phyloP scores from a whole-genome alignment of 2,329 filamentous ascomycete species.

The Byssoonygena ceratinophila region DNA sequence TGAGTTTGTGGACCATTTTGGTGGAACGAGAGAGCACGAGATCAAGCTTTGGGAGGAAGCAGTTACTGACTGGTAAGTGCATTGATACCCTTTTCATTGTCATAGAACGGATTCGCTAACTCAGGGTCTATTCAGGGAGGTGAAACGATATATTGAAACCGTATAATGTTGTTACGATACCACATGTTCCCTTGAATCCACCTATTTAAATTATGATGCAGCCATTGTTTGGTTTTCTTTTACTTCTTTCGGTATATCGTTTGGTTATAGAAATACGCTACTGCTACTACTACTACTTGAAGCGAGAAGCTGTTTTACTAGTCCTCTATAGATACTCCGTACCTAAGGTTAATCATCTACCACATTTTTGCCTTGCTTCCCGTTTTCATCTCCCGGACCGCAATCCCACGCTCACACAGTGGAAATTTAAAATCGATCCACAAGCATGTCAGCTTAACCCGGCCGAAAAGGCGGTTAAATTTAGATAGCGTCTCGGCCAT shows the following conservation, averaged over 20 bases:
- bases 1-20: constrained; percentile 91
- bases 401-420: too few species aligned
- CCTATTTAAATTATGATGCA: neutral
- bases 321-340: too few species aligned
- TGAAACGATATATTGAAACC: constrained; percentile 69
- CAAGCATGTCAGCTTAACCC: neutral
- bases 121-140: constrained; percentile 46
- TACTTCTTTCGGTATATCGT: too few species aligned
- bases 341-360: too few species aligned
- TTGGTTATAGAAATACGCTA: too few species aligned
- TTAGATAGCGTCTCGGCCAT: too few species aligned
- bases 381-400: too few species aligned
- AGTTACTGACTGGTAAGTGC: constrained; percentile 83
- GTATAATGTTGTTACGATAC: constrained; percentile 36
- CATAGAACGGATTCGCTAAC: neutral
- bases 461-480: constrained; percentile 1
- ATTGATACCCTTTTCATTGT: neutral
- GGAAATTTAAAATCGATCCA: neutral
- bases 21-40: constrained; percentile 85
- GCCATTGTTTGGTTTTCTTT: too few species aligned
- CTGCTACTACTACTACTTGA: too few species aligned
- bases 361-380: too few species aligned
- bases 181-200: neutral
- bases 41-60: constrained; percentile 85
- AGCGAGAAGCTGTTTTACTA: too few species aligned